Percentiles rank a stretch among this genome's conserved stretches.
These are phyloP conservation scores for Cronartium quercuum DNA, from an alignment of 1,284 basidiomycete genomes.

Conservation along the genomic window DNA sequence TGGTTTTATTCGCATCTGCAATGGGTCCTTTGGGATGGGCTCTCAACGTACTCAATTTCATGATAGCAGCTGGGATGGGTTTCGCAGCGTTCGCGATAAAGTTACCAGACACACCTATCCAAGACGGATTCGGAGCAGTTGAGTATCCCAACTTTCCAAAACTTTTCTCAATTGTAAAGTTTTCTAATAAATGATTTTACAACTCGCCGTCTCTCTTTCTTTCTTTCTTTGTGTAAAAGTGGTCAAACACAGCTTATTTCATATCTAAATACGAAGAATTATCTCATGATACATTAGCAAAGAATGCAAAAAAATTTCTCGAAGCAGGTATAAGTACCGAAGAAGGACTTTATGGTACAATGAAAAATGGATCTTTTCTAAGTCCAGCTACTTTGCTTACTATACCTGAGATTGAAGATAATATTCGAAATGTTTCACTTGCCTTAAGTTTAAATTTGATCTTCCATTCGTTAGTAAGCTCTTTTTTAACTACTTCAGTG, in stretches of 20 bases:
- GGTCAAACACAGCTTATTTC: slow-evolving; percentile 24
- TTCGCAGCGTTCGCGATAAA: slow-evolving; percentile 5
- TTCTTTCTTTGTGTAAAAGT: not conserved
- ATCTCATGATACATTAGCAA: slow-evolving; percentile 1
- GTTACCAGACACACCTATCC: slow-evolving; percentile 4
- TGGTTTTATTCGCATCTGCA: slow-evolving; percentile 14
- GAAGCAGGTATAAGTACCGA: slow-evolving; percentile 20
- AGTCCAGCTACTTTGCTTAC: not conserved
- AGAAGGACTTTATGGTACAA: slow-evolving; percentile 20
- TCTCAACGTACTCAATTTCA: slow-evolving; percentile 15
- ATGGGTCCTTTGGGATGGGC: not conserved
- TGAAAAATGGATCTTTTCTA: slow-evolving; percentile 17
- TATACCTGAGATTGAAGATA: slow-evolving; percentile 13
- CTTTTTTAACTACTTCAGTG: not conserved
- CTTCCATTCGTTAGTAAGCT: slow-evolving; percentile 20
- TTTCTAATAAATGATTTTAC: not conserved
- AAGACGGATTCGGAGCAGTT: slow-evolving; percentile 25
- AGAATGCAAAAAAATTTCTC: not conserved
- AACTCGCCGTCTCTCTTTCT: not conserved
- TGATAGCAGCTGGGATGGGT: slow-evolving; percentile 14
- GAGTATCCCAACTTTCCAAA: too few species aligned
- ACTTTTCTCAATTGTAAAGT: too few species aligned
- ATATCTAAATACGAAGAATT: slow-evolving; percentile 17
- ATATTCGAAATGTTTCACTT: slow-evolving; percentile 2
- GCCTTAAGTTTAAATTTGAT: slow-evolving; percentile 22